Evolutionary conservation across 2,329 filamentous ascomycete genomes (phyloP).

Genomic region (Metarhizium guizhouense): DNA sequence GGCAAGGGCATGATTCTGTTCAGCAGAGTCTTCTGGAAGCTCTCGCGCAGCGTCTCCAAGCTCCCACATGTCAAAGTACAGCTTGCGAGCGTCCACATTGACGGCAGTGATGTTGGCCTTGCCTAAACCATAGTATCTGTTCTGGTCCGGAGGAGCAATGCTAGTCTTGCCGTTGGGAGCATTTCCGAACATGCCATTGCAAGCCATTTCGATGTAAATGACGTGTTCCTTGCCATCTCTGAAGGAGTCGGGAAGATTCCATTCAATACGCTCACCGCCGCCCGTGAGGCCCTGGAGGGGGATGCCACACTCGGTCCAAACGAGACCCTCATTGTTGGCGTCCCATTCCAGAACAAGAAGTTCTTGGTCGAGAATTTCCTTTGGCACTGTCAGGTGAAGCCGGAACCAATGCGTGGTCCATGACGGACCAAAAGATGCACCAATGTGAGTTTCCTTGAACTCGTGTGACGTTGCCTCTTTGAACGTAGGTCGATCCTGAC

Average conservation of each 20-base stretch:
- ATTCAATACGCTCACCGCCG: slow-evolving; percentile 79
- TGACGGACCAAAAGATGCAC: slow-evolving; percentile 78
- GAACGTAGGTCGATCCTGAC: slow-evolving; percentile 74
- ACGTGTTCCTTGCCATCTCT: slow-evolving; percentile 78
- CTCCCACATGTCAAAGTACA: slow-evolving; percentile 93
- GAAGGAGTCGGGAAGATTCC: slow-evolving; percentile 76
- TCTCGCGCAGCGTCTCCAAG: slow-evolving; percentile 87
- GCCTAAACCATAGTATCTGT: slow-evolving; percentile 67
- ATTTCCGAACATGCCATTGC: slow-evolving; percentile 97
- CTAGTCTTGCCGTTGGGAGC: slow-evolving; percentile 65
- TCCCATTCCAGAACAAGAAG: slow-evolving; percentile 97
- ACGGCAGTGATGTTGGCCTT: slow-evolving; percentile 83
- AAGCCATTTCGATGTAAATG: slow-evolving; percentile 97
- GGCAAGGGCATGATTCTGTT: slow-evolving; percentile 78
- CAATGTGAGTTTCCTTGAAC: slow-evolving; percentile 67
- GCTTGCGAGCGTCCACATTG: slow-evolving; percentile 72
- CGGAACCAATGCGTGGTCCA: slow-evolving; percentile 99
- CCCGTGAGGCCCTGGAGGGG: slow-evolving; percentile 89
- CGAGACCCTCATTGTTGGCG: slow-evolving; percentile 83
- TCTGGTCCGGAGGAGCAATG: slow-evolving; percentile 82
- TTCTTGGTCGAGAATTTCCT: slow-evolving; percentile 63
- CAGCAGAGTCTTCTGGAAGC: slow-evolving; percentile 79
- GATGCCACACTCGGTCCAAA: slow-evolving; percentile 86
- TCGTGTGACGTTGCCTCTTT: slow-evolving; percentile 68
- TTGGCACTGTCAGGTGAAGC: slow-evolving; percentile 68